Base-by-base conservation (phyloP, 148 eudicot species). In the Dianthus caryophyllus region DNA sequence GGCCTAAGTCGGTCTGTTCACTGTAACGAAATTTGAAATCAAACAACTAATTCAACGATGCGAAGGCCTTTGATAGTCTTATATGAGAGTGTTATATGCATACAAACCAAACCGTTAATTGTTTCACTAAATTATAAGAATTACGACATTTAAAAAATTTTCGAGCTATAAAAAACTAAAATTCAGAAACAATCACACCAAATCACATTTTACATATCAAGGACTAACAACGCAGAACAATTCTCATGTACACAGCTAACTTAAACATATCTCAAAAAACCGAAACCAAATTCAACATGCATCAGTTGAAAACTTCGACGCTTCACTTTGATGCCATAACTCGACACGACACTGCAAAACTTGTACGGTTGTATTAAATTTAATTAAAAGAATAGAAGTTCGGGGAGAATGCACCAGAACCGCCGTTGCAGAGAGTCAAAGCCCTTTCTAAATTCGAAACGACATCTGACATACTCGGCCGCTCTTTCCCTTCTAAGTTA, bases 401-500 rank as follows among this genome's bases (percentile, higher is more conserved):
- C 17, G 82, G 73, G 69, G 81, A 84, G 65, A 81, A 67, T 58
- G 66, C 72, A 64, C 79, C 80, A 65, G 73, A 67, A 59, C 76
- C 63, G 48, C 81, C 86, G 48, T 71, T 76, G 73, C 83, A 86
- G 14, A 82, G 74, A 59, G 72, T 67, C 29, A 76, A 51, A 10
- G 88, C 88, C 65, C 75, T 82, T 75, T 86, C 91, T 69, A 86
- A 76, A 61, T 82, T 86, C 14, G 84, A 77, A 51, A 84, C 84
- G 38, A 86, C 78, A 46, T 81, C 88, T 12, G 81, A 76, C 71
- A 86, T 82, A 2, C 73, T 61, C 21, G 91, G 91, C 66, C 88
- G 73, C 51, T 77, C 81, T 55, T 79, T 80, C 4, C 86, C 88
- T 64, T 84, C 88, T 63, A 80, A 76, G 52, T 72, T 84, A 2